phyloP scores from a whole-genome alignment of 164 flowering plant genomes.

The Pachysandra terminalis region DNA sequence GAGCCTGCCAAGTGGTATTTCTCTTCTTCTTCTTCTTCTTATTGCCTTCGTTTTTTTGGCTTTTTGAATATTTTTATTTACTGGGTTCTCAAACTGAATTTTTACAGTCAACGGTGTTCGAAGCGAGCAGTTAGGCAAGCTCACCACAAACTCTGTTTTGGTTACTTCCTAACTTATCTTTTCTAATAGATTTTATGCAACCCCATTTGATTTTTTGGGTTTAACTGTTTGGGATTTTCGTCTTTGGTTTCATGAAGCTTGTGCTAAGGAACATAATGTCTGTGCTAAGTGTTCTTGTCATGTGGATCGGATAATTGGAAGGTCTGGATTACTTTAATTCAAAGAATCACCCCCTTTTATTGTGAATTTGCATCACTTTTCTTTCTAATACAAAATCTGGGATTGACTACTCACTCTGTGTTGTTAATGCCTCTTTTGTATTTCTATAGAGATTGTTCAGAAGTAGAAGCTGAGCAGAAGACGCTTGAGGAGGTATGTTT shows the following conservation, averaged over 20 bases:
- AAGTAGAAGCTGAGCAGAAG: constrained; percentile 88
- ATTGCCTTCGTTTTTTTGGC: background rate
- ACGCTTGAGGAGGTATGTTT: constrained; percentile 64
- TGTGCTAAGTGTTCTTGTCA: constrained; percentile 89
- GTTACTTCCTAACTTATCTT: constrained; percentile 28
- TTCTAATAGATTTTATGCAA: constrained; percentile 2
- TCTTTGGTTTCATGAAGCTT: constrained; percentile 38
- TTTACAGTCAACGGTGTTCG: constrained; percentile 71
- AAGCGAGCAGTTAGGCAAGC: constrained; percentile 90
- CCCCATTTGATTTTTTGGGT: background rate
- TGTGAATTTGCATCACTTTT: background rate
- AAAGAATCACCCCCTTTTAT: no score
- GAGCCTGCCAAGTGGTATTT: constrained; percentile 87
- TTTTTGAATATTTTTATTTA: background rate
- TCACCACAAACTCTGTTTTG: constrained; percentile 74
- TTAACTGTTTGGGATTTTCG: background rate
- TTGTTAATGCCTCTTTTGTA: constrained; percentile 8
- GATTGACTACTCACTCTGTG: background rate
- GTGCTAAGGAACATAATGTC: constrained; percentile 82
- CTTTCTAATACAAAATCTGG: constrained; percentile 20
- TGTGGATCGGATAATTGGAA: constrained; percentile 67
- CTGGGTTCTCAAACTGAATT: background rate
- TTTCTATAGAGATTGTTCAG: constrained; percentile 52
- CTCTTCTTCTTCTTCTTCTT: background rate
- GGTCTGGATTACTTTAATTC: constrained; percentile 31